A percentile compares a stretch with the other conserved stretches of the same genome.
Conservation (phyloP, 768 basidiomycete species). For the Chalciporus sphaerocephalus region DNA sequence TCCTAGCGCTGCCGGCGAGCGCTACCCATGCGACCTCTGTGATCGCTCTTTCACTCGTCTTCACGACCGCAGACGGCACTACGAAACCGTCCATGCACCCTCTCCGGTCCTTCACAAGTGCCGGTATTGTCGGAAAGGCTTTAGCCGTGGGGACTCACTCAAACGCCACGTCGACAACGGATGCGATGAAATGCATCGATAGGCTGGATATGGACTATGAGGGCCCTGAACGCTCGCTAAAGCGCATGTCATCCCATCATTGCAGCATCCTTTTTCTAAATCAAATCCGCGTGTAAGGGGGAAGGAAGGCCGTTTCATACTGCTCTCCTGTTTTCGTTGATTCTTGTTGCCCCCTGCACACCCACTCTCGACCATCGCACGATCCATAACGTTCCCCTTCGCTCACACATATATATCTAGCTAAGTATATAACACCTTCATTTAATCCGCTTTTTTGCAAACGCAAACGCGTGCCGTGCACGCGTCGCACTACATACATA, state of each 20-base stretch:
- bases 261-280: background rate
- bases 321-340: background rate
- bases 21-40: slow-evolving; percentile 69
- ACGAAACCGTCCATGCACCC: slow-evolving; percentile 69
- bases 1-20: slow-evolving; percentile 41
- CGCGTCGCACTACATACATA: background rate
- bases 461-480: background rate
- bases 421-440: slow-evolving; percentile 1
- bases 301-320: background rate
- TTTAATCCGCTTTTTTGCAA: background rate
- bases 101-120: slow-evolving; percentile 65
- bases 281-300: background rate
- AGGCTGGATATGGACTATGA: slow-evolving; percentile 11
- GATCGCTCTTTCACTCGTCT: slow-evolving; percentile 76
- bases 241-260: background rate
- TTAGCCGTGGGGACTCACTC: slow-evolving; percentile 74
- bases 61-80: slow-evolving; percentile 79
- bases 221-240: background rate
- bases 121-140: slow-evolving; percentile 70
- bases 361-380: background rate
- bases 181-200: slow-evolving; percentile 59
- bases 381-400: background rate
- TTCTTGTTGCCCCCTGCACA: background rate
- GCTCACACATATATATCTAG: background rate
- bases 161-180: slow-evolving; percentile 82